Percentiles rank a stretch among this genome's conserved stretches.
Evolutionary conservation across 345 rosid genomes (phyloP).

Genomic region (Arabidopsis thaliana): TAIR10.1 NC_003070.9:27351001-27351500

Average conservation of each 20-base stretch:
- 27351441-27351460: slow-evolving; percentile 31
- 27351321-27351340: not conserved
- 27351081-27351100: not conserved
- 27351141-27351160: not conserved
- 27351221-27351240: slow-evolving; percentile 51
- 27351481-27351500: slow-evolving; percentile 54
- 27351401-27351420: slow-evolving; percentile 49
- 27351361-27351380: slow-evolving; percentile 1
- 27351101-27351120: slow-evolving; percentile 6
- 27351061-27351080: not conserved
- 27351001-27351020: not conserved
- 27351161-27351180: not conserved
- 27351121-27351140: slow-evolving; percentile 7
- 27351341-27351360: not conserved
- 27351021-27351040: not conserved
- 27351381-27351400: slow-evolving; percentile 3
- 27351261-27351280: slow-evolving; percentile 54
- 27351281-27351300: not conserved
- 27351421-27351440: slow-evolving; percentile 51
- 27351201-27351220: slow-evolving; percentile 58
- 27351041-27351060: not conserved
- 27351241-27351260: slow-evolving; percentile 52
- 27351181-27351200: slow-evolving; percentile 6
- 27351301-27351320: not conserved
- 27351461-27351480: slow-evolving; percentile 43